Conservation (phyloP, 179 eudicot genomes). For the Amaranthus tricolor region DNA sequence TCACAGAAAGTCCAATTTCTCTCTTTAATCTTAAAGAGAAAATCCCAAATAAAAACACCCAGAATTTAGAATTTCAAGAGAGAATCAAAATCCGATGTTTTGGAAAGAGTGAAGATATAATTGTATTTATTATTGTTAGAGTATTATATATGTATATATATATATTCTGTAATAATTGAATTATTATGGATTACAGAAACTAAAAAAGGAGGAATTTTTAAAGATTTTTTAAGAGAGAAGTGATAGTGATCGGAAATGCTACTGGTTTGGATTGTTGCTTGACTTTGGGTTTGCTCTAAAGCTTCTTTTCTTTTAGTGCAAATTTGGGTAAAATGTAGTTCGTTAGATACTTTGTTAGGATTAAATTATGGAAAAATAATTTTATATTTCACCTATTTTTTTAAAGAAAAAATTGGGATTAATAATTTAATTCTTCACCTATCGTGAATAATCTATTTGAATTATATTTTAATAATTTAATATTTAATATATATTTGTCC, state of each 20-base stretch:
- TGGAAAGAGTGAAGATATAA: slow-evolving; percentile 21
- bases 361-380: too few relatives aligned
- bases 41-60: not conserved
- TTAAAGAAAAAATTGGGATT: too few relatives aligned
- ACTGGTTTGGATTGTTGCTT: slow-evolving; percentile 16
- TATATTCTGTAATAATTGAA: not conserved
- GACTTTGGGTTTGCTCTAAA: not conserved
- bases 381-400: too few relatives aligned
- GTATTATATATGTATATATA: too few relatives aligned
- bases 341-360: too few relatives aligned
- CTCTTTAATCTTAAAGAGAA: not conserved
- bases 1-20: not conserved
- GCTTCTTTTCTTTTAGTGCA: not conserved
- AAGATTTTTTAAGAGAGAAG: not conserved
- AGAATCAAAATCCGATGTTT: not conserved
- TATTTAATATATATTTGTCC: too few relatives aligned
- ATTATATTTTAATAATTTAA: too few relatives aligned
- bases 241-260: not conserved
- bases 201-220: not conserved
- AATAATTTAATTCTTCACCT: too few relatives aligned
- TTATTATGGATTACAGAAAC: not conserved
- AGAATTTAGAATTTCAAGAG: slow-evolving; percentile 22
- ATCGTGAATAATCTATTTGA: too few relatives aligned
- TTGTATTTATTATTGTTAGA: too few relatives aligned
- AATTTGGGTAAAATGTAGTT: not conserved